Base-by-base conservation (phyloP, 2,329 filamentous ascomycete species). In the Talaromyces atroroseus region DNA sequence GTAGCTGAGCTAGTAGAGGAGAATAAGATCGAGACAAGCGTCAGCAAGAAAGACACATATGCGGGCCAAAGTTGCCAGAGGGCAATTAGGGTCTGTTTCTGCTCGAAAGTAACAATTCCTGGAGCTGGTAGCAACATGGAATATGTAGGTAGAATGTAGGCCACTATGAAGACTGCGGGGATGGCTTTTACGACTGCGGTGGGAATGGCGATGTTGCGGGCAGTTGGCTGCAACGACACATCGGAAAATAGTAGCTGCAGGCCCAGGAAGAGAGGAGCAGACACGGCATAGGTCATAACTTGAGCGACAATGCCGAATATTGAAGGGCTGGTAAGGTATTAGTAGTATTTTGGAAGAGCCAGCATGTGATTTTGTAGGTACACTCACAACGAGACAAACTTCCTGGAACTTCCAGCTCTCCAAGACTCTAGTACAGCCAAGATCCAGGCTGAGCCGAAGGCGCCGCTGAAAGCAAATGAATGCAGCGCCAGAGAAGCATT, bases 51-150 rank as follows among this genome's bases (percentile, higher is more conserved):
- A 3, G 72, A 71, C 6, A 78, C 72, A 63, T 73, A 77, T 18
- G 78, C 62, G 0, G 80, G 78, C 66, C 79, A 82, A 3, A 73
- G 66, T 60, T 82, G 78, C 77, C 80, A 81, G 47, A 77, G 60
- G 1, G 76, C 76, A 24, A 79, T 76, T 56, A 75, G 71, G 21
- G 69, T 68, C 61, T 81, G 79, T 59, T 79, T 80, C 12, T 69
- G 66, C n/a, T 71, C 65, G 16, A 71, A 63, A 1, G 70, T 69
- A 14, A 78, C 60, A 1, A 70, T 21, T 0, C 62, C 63, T 0
- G 76, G 77, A 2, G 72, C 67, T 1, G 77, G 76, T 4, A 80
- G 64, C 11, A 68, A 63, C 69, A 80, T 74, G 3, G 76, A 59
- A 21, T 74, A 55, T 0, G 74, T 70, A 0, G 79, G 80, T 2